A percentile compares a stretch with the other conserved stretches of the same genome.
phyloP scores from a whole-genome alignment of 2,329 filamentous ascomycete genomes.

The Neurospora crassa region DNA sequence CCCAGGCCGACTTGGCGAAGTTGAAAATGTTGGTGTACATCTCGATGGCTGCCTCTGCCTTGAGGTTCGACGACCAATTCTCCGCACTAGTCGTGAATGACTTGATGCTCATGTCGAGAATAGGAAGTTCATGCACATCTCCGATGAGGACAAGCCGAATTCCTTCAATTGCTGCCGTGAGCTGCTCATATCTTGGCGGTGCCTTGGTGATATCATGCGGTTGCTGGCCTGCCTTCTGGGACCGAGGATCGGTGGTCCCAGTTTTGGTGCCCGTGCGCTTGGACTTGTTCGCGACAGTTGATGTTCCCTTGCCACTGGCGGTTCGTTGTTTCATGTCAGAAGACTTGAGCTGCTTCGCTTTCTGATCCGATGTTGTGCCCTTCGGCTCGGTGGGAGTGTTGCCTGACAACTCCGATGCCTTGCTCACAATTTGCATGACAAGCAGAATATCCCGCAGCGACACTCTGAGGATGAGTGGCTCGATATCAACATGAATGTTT shows the following conservation, averaged over 20 bases:
- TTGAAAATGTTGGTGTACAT: conserved; percentile 97
- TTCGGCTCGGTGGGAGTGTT: conserved; percentile 40
- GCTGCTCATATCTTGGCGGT: conserved; percentile 52
- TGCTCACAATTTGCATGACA: conserved; percentile 83
- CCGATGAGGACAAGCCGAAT: conserved; percentile 90
- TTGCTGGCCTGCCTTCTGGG: conserved; percentile 13
- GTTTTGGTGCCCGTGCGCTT: conserved; percentile 21
- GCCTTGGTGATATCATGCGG: conserved; percentile 24
- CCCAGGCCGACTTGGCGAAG: conserved; percentile 98
- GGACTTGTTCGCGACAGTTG: conserved; percentile 36
- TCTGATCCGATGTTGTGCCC: conserved; percentile 38
- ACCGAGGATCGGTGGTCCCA: conserved; percentile 3
- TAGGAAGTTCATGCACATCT: conserved; percentile 88
- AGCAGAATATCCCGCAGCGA: conserved; percentile 92
- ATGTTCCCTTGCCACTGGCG: conserved; percentile 45
- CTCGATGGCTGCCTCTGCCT: conserved; percentile 81
- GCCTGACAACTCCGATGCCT: conserved; percentile 79
- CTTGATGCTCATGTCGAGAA: conserved; percentile 89
- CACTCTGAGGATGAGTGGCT: conserved; percentile 81
- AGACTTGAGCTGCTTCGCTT: conserved; percentile 43
- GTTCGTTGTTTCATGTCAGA: conserved; percentile 44
- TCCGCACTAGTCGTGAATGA: conserved; percentile 75
- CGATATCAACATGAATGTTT: conserved; percentile 77
- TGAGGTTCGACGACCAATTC: conserved; percentile 85
- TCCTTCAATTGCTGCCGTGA: conserved; percentile 79